phyloP scores from a whole-genome alignment of 2,329 filamentous ascomycete species.

The Verticillium alfalfae region DNA sequence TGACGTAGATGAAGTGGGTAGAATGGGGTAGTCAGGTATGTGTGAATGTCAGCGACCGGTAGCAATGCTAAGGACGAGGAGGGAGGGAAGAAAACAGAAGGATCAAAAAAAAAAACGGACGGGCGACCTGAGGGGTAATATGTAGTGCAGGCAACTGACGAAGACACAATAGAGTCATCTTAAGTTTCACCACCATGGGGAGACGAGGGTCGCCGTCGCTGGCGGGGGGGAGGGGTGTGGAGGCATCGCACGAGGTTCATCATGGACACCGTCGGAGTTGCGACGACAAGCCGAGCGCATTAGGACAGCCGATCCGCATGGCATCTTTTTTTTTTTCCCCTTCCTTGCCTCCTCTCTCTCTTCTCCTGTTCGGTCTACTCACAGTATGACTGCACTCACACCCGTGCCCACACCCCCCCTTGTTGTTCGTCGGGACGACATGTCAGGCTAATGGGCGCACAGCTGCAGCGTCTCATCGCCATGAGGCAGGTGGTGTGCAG shows the following conservation, averaged over 20 bases:
- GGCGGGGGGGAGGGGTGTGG: not conserved
- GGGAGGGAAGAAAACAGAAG: not conserved
- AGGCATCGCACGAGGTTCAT: not conserved
- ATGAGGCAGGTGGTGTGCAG: not conserved
- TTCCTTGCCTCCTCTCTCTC: not conserved
- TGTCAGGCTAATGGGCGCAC: not conserved
- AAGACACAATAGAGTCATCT: not conserved
- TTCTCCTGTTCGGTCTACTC: not conserved
- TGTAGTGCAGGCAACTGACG: not conserved
- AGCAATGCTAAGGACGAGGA: not conserved
- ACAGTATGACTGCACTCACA: not conserved
- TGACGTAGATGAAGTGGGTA: not conserved
- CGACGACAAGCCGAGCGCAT: not conserved
- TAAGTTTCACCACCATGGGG: not conserved
- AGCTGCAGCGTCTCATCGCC: not conserved
- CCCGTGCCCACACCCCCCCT: not conserved
- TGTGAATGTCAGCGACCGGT: not conserved
- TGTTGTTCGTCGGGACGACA: not conserved
- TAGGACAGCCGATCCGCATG: not conserved
- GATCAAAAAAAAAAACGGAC: not conserved
- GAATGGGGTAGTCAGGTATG: not conserved
- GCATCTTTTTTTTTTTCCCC: not conserved
- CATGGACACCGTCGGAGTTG: not conserved
- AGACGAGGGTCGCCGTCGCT: not conserved
- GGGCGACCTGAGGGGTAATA: not conserved